These are phyloP conservation scores for Scedosporium minutisporum DNA, from an alignment of 2,329 filamentous ascomycete species.

Conservation along the genomic window DNA sequence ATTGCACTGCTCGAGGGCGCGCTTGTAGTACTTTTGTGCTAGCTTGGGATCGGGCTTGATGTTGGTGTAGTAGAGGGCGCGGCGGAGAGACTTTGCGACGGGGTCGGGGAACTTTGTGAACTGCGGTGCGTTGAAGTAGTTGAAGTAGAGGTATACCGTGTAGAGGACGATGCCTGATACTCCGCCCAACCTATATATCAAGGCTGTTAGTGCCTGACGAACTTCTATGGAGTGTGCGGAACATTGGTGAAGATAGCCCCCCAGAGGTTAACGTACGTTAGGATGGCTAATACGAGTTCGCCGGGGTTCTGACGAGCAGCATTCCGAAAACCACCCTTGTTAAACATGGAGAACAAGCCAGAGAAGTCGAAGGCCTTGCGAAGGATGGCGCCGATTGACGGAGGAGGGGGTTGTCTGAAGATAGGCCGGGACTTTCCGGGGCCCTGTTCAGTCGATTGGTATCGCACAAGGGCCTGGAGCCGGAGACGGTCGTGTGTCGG, in stretches of 20 bases:
- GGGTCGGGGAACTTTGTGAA: conserved; percentile 55
- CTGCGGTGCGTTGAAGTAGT: conserved; percentile 44
- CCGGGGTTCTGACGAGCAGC: conserved; percentile 33
- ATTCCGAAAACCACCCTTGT: conserved; percentile 20
- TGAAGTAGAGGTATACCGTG: conserved; percentile 36
- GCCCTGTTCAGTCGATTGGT: conserved; percentile 1
- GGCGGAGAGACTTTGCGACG: conserved; percentile 68
- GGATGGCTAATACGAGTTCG: conserved; percentile 31
- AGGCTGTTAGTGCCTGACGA: too few species aligned
- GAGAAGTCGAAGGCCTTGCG: conserved; percentile 5
- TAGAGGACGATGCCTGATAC: conserved; percentile 25
- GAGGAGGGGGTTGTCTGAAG: background rate
- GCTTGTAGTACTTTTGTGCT: conserved; percentile 74
- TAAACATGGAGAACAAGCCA: background rate
- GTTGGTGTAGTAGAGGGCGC: conserved; percentile 80
- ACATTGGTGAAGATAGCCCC: too few species aligned
- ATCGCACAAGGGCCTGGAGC: background rate
- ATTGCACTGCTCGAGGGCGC: conserved; percentile 64
- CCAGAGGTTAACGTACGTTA: conserved; percentile 22
- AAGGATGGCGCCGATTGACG: conserved; percentile 1
- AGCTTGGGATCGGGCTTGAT: conserved; percentile 62
- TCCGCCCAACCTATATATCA: conserved; percentile 22
- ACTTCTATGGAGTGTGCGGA: too few species aligned
- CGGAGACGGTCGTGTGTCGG: background rate
- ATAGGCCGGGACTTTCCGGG: background rate